Conservation (phyloP, 208 protist species). For the Entamoeba invadens region DNA sequence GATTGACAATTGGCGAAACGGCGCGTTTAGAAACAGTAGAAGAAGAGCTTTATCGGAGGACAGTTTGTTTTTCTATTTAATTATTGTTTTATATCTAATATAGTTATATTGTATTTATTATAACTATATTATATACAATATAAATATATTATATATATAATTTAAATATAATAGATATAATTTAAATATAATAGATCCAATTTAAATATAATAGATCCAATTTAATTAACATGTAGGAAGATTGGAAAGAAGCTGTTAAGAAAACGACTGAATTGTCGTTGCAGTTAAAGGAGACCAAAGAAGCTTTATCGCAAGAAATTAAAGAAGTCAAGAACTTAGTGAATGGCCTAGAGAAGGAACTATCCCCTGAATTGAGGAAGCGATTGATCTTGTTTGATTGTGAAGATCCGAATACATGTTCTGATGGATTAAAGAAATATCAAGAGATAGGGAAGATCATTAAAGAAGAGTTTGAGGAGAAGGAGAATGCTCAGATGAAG, state of each 20-base stretch:
- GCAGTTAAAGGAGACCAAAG: neutral
- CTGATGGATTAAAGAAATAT: neutral
- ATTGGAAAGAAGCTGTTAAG: neutral
- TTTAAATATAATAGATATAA: neutral
- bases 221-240: neutral
- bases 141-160: neutral
- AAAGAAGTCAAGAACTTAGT: neutral
- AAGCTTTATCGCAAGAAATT: neutral
- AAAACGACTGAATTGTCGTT: neutral
- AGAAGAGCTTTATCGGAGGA: too few relatives aligned
- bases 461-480: neutral
- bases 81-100: too few relatives aligned
- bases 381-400: neutral
- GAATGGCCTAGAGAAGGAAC: neutral
- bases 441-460: neutral
- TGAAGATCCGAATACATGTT: neutral
- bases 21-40: neutral
- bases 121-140: neutral
- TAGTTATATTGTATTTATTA: too few relatives aligned
- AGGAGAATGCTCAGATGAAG: neutral
- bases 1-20: neutral
- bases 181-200: neutral
- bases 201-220: neutral
- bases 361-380: neutral
- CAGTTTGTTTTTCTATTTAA: too few relatives aligned